These are phyloP conservation scores for Trametes cingulata DNA, from an alignment of 768 basidiomycete species.

Conservation along the genomic window DNA sequence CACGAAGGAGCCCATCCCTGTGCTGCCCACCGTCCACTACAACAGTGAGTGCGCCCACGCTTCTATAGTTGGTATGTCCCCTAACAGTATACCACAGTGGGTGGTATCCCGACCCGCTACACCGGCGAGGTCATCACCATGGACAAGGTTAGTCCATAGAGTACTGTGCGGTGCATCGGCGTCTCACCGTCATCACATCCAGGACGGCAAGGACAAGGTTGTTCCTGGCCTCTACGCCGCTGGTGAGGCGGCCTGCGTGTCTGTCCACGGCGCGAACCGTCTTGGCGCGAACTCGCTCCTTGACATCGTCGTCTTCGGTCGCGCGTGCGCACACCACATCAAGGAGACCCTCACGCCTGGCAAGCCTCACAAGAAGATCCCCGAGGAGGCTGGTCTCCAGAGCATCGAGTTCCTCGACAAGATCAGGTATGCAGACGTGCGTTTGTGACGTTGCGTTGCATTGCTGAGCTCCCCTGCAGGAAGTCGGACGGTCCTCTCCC, in stretches of 20 bases:
- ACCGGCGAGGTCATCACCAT: conserved; percentile 94
- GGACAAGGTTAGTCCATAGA: conserved; percentile 51
- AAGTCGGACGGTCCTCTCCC: conserved; percentile 78
- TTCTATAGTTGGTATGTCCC: neutral
- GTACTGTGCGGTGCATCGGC: neutral
- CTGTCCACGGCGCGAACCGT: conserved; percentile 99
- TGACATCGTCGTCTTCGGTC: conserved; percentile 98
- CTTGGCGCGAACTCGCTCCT: conserved; percentile 98
- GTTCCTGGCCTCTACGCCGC: conserved; percentile 98
- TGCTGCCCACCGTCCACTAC: conserved; percentile 97
- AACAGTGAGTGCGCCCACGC: conserved; percentile 68
- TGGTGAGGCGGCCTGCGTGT: conserved; percentile 98
- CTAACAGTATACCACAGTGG: conserved; percentile 60
- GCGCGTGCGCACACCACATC: conserved; percentile 99
- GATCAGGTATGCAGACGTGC: conserved; percentile 51
- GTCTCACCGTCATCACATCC: neutral
- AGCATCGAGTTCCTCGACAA: conserved; percentile 88
- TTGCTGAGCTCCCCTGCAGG: conserved; percentile 36
- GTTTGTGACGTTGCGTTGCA: neutral
- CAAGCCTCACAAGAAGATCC: conserved; percentile 85
- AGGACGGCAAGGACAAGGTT: conserved; percentile 86
- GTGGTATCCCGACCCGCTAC: conserved; percentile 98
- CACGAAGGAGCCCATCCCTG: conserved; percentile 99
- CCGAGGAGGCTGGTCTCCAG: conserved; percentile 81
- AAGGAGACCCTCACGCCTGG: conserved; percentile 87